These are phyloP conservation scores for Biscogniauxia marginata DNA, from an alignment of 2,329 filamentous ascomycete genomes.

Conservation along the genomic window DNA sequence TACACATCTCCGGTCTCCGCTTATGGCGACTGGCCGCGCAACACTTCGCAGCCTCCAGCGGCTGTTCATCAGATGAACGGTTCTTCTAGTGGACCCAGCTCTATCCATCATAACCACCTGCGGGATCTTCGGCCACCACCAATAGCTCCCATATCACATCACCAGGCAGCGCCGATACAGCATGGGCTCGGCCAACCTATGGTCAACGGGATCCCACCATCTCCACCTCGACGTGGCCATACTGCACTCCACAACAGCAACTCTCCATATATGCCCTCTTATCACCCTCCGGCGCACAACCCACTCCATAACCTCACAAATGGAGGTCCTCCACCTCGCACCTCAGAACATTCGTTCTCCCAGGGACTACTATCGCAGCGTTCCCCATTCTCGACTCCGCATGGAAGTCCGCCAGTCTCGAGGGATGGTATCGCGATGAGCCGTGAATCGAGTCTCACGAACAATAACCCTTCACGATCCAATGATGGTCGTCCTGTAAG, in stretches of 20 bases:
- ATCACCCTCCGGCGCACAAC: constrained; percentile 33
- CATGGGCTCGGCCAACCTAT: constrained; percentile 41
- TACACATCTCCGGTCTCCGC: constrained; percentile 37
- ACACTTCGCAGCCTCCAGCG: constrained; percentile 48
- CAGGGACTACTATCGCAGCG: constrained; percentile 44
- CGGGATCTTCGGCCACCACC: constrained; percentile 51
- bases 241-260: constrained; percentile 38
- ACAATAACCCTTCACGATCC: constrained; percentile 31
- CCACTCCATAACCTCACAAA: constrained; percentile 36
- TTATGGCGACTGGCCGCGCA: constrained; percentile 51
- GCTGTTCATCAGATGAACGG: constrained; percentile 51
- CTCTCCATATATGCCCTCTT: constrained; percentile 39
- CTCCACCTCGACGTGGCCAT: constrained; percentile 47
- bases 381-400: constrained; percentile 42
- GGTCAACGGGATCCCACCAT: constrained; percentile 47
- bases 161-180: constrained; percentile 43
- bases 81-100: constrained; percentile 32
- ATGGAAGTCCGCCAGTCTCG: constrained; percentile 46
- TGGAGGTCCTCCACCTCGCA: constrained; percentile 42
- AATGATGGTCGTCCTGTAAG: constrained; percentile 42
- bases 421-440: constrained; percentile 38
- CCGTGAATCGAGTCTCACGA: constrained; percentile 31
- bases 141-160: constrained; percentile 41
- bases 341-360: constrained; percentile 45
- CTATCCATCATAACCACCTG: constrained; percentile 35